Base-by-base conservation (phyloP, 805 yeast species). In the Naumovozyma dairenensis region DNA sequence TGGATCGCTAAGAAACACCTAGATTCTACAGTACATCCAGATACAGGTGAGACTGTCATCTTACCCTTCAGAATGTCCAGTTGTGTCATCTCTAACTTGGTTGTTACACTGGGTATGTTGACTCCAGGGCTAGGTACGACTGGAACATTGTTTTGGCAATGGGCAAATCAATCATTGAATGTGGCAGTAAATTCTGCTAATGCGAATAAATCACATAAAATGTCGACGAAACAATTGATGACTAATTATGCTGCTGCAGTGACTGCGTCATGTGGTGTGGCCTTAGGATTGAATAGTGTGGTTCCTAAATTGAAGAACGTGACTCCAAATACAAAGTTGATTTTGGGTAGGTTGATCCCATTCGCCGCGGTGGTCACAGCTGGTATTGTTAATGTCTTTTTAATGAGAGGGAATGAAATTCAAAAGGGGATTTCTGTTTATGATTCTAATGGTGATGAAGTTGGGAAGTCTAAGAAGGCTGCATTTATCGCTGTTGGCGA, bases 331-430 rank as follows among this genome's bases (percentile, higher is more conserved):
- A 74, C 96, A 2, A 76, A 67, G 51, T 61, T 79, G 46, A 67
- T 87, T 20, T 60, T 92, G 36, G 79, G 87, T 27, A 77, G 99
- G 45, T 67, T 92, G 37, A 94, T 92, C 9, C 99, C 99, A 5
- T 92, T 92, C 64, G 97, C 97, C 0, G 99, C 99, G 2, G 99
- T 92, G 22, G 96, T 87, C 1, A 77, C 92, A 33, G 99, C 99
- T 1, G 97, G 98, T 54, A 68, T 92, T 21, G 94, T 86, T 25
- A 92, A 92, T 47, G 96, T 92, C n/a, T 85, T 84, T 51, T 69
- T 93, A 39, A 92, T 92, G 98, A 76, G 99, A 63, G 75, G 89
- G 37, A 93, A 87, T 59, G 99, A 92, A 61, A 77, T 92, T 53
- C 76, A 75, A 47, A 80, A 79, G 52, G 94, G 94, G 47, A 83